phyloP scores from a whole-genome alignment of 768 basidiomycete species.

The Mycena floridula region DNA sequence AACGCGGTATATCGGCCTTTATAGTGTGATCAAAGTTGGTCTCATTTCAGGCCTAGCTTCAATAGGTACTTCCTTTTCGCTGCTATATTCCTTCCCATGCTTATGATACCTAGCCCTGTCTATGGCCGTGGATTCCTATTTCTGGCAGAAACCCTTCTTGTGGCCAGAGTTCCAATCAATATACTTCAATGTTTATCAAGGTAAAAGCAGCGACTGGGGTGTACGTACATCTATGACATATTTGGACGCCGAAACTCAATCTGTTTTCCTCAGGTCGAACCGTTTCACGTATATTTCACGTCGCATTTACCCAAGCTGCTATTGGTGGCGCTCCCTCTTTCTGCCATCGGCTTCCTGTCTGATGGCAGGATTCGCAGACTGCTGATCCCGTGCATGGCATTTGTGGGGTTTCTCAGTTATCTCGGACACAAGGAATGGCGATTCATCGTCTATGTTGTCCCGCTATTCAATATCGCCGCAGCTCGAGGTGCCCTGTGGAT shows the following conservation, averaged over 20 bases:
- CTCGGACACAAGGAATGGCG: constrained; percentile 98
- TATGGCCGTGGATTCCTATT: constrained; percentile 70
- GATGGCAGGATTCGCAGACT: constrained; percentile 47
- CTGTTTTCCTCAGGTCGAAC: constrained; percentile 53
- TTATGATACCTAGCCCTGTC: constrained; percentile 43
- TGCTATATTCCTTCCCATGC: neutral
- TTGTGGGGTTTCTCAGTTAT: constrained; percentile 60
- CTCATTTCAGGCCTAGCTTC: constrained; percentile 42
- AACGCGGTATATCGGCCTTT: constrained; percentile 34
- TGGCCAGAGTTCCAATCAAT: constrained; percentile 86
- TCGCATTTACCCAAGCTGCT: constrained; percentile 74
- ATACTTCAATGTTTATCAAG: constrained; percentile 82
- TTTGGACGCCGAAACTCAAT: too few relatives aligned
- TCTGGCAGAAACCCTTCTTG: constrained; percentile 66
- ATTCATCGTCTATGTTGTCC: constrained; percentile 85
- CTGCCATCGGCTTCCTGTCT: constrained; percentile 41
- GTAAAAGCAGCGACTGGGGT: constrained; percentile 90
- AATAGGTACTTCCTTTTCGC: constrained; percentile 31
- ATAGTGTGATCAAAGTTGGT: constrained; percentile 41
- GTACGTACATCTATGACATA: constrained; percentile 38
- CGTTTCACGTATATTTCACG: constrained; percentile 60
- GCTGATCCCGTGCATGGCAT: constrained; percentile 44
- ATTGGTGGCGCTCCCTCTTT: constrained; percentile 55
- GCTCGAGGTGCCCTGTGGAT: constrained; percentile 58
- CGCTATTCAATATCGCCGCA: constrained; percentile 74